Evolutionary conservation across 345 rosid genomes (phyloP), one percentile per base, ranked within the genome.

Genomic region (Leavenworthia alabamica): DNA sequence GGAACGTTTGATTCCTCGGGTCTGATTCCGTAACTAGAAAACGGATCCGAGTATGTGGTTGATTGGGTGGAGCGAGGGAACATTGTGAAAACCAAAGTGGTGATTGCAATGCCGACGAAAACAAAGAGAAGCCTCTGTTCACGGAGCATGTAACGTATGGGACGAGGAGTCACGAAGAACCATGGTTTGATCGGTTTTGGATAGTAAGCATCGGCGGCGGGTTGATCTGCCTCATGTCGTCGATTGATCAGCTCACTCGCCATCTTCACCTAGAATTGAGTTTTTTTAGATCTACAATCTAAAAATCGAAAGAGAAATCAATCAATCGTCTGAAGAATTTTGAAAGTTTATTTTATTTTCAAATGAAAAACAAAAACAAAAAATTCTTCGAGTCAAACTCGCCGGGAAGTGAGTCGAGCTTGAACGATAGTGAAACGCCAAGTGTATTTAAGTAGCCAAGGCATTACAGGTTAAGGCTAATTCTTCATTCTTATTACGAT

Each of bases 181-280:
- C 97, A 88, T 23, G 90, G 93, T 67, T 88, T 94, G 44, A 64
- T 71, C 1, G 89, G 96, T 68, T 90, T 94, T 7, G 99, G 96
- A 7, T 86, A 84, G 73, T 94, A 94, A 2, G 85, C 67, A 24
- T 86, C 96, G 13, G 82, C 44, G 13, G 50, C 47, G 1, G 77
- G 78, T 37, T 81, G 93, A 23, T 74, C 78, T 35, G 81, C 20
- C 63, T 86, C 99, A 65, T 88, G 99, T 32, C 99, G 79, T 58
- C 99, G 80, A 70, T 74, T 90, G 29, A 81, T 84, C 65, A 94
- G 87, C 84, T 86, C 97, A 44, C 90, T 86, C 35, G 75, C 81
- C 96, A 89, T 89, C 48, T 16, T 24, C 22, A 29, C 36, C 62
- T 10, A 2, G 35, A 6, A 33, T 62, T 46, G 40, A 16, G 3